A percentile compares a stretch with the other conserved stretches of the same genome.
phyloP scores from a whole-genome alignment of 805 yeast species.

The Teunomyces barrocoloradensis region DNA sequence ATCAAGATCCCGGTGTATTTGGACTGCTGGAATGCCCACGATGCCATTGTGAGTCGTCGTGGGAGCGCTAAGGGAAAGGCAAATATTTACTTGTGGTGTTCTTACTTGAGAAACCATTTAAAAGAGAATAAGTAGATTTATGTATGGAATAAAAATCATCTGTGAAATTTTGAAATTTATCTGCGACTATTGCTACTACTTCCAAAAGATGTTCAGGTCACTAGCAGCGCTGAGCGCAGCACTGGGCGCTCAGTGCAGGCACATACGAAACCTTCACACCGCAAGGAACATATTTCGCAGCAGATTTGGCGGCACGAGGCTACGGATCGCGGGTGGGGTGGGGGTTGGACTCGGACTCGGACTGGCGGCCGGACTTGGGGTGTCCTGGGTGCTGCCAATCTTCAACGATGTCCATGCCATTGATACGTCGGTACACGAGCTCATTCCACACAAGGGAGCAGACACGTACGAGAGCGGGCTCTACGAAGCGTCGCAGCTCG shows the following conservation, averaged over 20 bases:
- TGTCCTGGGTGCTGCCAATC: background rate
- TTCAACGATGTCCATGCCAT: slow-evolving; percentile 31
- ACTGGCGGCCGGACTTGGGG: background rate
- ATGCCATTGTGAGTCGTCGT: slow-evolving; percentile 76
- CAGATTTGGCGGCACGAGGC: background rate
- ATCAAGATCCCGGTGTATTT: slow-evolving; percentile 71
- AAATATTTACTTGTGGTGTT: slow-evolving; percentile 49
- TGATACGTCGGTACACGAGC: slow-evolving; percentile 34
- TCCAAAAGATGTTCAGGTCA: no score
- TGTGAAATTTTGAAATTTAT: background rate
- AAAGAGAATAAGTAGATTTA: slow-evolving; percentile 6
- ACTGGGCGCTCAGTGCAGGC: background rate
- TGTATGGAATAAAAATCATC: no score
- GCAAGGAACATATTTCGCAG: background rate
- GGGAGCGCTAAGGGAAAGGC: slow-evolving; percentile 60
- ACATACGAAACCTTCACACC: background rate
- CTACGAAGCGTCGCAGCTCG: slow-evolving; percentile 57
- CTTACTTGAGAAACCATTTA: slow-evolving; percentile 33
- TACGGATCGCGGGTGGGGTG: background rate
- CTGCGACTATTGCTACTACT: no score
- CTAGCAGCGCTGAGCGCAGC: no score
- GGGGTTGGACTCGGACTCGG: slow-evolving; percentile 1
- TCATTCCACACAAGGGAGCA: slow-evolving; percentile 45
- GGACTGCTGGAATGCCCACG: slow-evolving; percentile 78
- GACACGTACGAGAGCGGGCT: slow-evolving; percentile 73